These are phyloP conservation scores for Sporisorium exsertum DNA, from an alignment of 1,284 basidiomycete genomes.

Conservation along the genomic window DNA sequence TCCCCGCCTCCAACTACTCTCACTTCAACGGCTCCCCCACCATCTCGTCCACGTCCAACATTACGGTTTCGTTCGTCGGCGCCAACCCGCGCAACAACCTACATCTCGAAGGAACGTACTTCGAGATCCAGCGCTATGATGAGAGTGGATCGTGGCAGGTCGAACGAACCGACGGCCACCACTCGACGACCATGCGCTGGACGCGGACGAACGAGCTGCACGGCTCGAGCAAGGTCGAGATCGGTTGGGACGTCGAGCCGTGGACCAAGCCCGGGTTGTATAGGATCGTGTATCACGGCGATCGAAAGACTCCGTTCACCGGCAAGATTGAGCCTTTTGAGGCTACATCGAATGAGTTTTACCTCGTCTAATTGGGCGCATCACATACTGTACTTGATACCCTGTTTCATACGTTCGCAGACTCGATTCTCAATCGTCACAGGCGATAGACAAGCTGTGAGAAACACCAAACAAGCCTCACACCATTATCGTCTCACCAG, in stretches of 20 bases:
- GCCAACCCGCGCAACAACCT: slow-evolving; percentile 86
- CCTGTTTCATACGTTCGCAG: background rate
- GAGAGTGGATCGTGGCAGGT: slow-evolving; percentile 73
- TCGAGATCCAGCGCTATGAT: slow-evolving; percentile 75
- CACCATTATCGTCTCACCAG: too few species aligned
- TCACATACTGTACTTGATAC: background rate
- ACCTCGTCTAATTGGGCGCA: slow-evolving; percentile 20
- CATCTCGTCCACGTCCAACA: slow-evolving; percentile 71
- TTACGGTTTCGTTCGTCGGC: slow-evolving; percentile 78
- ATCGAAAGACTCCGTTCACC: slow-evolving; percentile 76
- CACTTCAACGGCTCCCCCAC: slow-evolving; percentile 12
- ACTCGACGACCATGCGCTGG: slow-evolving; percentile 81
- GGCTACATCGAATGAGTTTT: slow-evolving; percentile 32
- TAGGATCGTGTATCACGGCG: slow-evolving; percentile 79
- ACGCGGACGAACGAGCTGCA: slow-evolving; percentile 48
- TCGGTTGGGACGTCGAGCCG: slow-evolving; percentile 56
- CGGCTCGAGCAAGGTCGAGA: slow-evolving; percentile 40
- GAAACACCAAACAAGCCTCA: too few species aligned
- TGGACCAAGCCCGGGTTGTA: slow-evolving; percentile 76
- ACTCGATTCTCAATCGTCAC: background rate
- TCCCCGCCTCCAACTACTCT: slow-evolving; percentile 70
- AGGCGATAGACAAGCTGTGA: too few species aligned
- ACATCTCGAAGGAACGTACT: slow-evolving; percentile 79
- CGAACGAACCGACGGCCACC: slow-evolving; percentile 81
- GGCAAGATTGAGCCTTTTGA: slow-evolving; percentile 43